Percentiles rank a stretch among this genome's conserved stretches.
Conservation (phyloP, 441 rosid species). For the Erysimum pusillum region DNA sequence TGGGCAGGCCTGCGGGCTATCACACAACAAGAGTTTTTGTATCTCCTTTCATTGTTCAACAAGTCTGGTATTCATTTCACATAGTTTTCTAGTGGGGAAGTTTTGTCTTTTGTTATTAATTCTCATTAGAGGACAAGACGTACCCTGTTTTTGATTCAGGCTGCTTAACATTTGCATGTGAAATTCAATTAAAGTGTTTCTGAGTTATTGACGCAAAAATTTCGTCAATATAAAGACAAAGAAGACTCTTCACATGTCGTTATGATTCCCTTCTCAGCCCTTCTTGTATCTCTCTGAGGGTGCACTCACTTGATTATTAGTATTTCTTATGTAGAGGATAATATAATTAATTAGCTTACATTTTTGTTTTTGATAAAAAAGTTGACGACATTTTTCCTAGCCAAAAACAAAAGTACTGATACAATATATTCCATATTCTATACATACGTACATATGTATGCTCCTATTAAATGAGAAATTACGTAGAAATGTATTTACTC, state of each 20-base stretch:
- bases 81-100: conserved; percentile 28
- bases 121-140: not conserved
- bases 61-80: conserved; percentile 82
- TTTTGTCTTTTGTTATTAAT: conserved; percentile 48
- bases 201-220: conserved; percentile 5
- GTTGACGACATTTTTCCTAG: not conserved
- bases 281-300: conserved; percentile 42
- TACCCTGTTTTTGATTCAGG: conserved; percentile 17
- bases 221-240: too few relatives aligned
- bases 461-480: not conserved
- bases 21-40: conserved; percentile 84
- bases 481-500: not conserved
- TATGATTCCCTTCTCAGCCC: conserved; percentile 43
- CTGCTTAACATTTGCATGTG: not conserved
- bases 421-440: conserved; percentile 13
- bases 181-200: not conserved
- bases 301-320: conserved; percentile 22
- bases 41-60: conserved; percentile 83
- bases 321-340: not conserved
- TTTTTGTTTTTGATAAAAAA: not conserved
- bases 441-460: conserved; percentile 2
- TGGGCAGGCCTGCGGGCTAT: too few relatives aligned
- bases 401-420: conserved; percentile 7
- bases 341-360: not conserved
- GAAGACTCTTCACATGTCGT: conserved; percentile 35